A percentile compares a stretch with the other conserved stretches of the same genome.
Evolutionary conservation across 2,329 filamentous ascomycete species (phyloP).

Genomic region (Ophioceras dolichostomum): DNA sequence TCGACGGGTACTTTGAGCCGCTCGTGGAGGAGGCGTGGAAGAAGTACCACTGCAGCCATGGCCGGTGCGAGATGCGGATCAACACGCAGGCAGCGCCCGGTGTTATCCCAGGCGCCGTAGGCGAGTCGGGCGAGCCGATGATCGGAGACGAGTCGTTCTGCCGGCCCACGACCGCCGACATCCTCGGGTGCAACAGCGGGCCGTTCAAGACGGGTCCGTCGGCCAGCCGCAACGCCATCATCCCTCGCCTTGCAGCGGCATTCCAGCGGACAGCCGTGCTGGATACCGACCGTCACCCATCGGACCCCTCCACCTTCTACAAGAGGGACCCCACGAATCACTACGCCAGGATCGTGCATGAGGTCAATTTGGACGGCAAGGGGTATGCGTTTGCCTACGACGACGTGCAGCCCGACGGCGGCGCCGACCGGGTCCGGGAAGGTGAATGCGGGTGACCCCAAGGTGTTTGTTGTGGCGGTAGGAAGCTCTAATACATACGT

Average conservation of each 20-base stretch:
- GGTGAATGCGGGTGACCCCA: slow-evolving; percentile 37
- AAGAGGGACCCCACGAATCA: slow-evolving; percentile 37
- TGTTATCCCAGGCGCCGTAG: slow-evolving; percentile 35
- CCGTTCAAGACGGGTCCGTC: slow-evolving; percentile 38
- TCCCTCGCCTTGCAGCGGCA: slow-evolving; percentile 34
- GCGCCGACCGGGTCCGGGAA: slow-evolving; percentile 42
- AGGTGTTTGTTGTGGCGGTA: slow-evolving; percentile 35
- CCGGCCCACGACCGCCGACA: slow-evolving; percentile 47
- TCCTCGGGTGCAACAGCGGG: slow-evolving; percentile 54
- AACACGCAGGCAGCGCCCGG: slow-evolving; percentile 53
- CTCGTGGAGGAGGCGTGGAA: slow-evolving; percentile 29
- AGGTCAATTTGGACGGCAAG: slow-evolving; percentile 35
- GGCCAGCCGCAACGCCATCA: slow-evolving; percentile 25
- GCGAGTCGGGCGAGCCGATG: slow-evolving; percentile 23
- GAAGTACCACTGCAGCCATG: slow-evolving; percentile 15
- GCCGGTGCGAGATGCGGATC: slow-evolving; percentile 32
- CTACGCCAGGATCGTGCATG: slow-evolving; percentile 44
- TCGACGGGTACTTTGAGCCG: slow-evolving; percentile 28
- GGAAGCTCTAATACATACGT: slow-evolving; percentile 22
- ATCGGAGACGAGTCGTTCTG: slow-evolving; percentile 31
- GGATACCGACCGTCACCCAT: slow-evolving; percentile 28
- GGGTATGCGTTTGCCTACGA: slow-evolving; percentile 52
- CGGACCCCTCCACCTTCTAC: slow-evolving; percentile 22
- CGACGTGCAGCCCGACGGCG: slow-evolving; percentile 39
- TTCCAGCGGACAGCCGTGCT: slow-evolving; percentile 43